Percentiles rank a stretch among this genome's conserved stretches.
Evolutionary conservation across 768 basidiomycete species (phyloP).

Genomic region (Podaxis carcinomalis): DNA sequence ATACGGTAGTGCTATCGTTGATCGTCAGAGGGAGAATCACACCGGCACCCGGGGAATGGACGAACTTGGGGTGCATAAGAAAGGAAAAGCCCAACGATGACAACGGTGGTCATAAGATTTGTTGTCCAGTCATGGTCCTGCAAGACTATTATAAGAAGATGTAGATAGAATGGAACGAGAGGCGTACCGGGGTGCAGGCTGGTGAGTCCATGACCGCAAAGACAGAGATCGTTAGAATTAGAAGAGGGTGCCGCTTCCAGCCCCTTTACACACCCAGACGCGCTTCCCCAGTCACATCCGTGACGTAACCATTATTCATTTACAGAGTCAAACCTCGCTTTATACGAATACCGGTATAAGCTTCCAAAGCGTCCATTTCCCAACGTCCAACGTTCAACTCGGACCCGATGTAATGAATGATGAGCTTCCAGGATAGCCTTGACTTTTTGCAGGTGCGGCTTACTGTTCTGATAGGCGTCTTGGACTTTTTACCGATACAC

Average conservation of each 20-base stretch:
- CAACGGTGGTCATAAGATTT: constrained; percentile 56
- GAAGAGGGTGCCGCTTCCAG: no score
- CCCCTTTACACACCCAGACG: no score
- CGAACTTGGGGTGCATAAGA: constrained; percentile 82
- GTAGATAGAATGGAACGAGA: background rate
- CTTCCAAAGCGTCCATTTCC: no score
- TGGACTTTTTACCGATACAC: no score
- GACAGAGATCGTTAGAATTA: background rate
- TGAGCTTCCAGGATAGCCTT: no score
- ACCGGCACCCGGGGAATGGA: background rate
- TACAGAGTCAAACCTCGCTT: no score
- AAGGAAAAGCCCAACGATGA: constrained; percentile 69
- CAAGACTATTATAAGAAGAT: background rate
- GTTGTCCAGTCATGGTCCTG: constrained; percentile 77
- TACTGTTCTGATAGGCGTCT: no score
- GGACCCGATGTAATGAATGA: no score
- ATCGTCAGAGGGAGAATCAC: background rate
- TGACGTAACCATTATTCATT: background rate
- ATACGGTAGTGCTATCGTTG: constrained; percentile 68
- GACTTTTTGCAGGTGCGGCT: no score
- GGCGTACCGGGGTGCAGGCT: background rate
- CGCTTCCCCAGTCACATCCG: background rate
- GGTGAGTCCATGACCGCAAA: background rate
- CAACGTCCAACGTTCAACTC: no score
- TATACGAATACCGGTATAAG: no score